A percentile compares a stretch with the other conserved stretches of the same genome.
phyloP scores from a whole-genome alignment of 345 rosid species.

The Fremontodendron californicum region DNA sequence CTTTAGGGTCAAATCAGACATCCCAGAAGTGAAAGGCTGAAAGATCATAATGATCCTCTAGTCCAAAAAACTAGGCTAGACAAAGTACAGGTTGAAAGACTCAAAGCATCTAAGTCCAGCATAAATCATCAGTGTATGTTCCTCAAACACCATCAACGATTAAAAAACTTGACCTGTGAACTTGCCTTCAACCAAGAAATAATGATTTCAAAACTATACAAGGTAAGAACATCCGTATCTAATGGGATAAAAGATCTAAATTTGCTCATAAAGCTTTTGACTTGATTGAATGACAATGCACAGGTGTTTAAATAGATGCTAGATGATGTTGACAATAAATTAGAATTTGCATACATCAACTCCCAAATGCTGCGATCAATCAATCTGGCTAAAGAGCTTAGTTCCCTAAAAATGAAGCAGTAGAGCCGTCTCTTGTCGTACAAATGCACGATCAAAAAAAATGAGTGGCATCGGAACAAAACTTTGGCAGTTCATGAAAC shows the following conservation, averaged over 20 bases:
- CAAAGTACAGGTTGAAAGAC: slow-evolving; percentile 16
- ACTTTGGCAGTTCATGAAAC: slow-evolving; percentile 63
- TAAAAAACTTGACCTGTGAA: slow-evolving; percentile 28
- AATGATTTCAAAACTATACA: slow-evolving; percentile 34
- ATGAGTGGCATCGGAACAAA: slow-evolving; percentile 26
- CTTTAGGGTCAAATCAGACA: slow-evolving; percentile 26
- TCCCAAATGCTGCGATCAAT: slow-evolving; percentile 26
- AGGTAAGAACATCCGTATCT: slow-evolving; percentile 26
- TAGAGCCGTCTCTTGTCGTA: slow-evolving; percentile 23
- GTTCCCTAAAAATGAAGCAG: slow-evolving; percentile 25
- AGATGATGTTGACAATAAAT: slow-evolving; percentile 32
- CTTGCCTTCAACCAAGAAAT: slow-evolving; percentile 34
- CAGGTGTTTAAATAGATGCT: slow-evolving; percentile 36
- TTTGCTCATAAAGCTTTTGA: slow-evolving; percentile 29
- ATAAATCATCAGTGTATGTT: slow-evolving; percentile 17
- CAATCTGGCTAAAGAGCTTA: slow-evolving; percentile 32
- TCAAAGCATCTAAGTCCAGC: slow-evolving; percentile 6
- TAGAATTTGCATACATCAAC: slow-evolving; percentile 44
- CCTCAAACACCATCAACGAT: slow-evolving; percentile 15
- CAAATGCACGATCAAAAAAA: slow-evolving; percentile 18
- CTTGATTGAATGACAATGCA: slow-evolving; percentile 40
- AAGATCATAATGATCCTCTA: slow-evolving; percentile 9
- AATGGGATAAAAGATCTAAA: slow-evolving; percentile 8
- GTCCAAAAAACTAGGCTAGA: neutral
- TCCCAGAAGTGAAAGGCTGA: slow-evolving; percentile 6